Base-by-base conservation (phyloP, 2,329 filamentous ascomycete species). In the Talaromyces sp. region DNA sequence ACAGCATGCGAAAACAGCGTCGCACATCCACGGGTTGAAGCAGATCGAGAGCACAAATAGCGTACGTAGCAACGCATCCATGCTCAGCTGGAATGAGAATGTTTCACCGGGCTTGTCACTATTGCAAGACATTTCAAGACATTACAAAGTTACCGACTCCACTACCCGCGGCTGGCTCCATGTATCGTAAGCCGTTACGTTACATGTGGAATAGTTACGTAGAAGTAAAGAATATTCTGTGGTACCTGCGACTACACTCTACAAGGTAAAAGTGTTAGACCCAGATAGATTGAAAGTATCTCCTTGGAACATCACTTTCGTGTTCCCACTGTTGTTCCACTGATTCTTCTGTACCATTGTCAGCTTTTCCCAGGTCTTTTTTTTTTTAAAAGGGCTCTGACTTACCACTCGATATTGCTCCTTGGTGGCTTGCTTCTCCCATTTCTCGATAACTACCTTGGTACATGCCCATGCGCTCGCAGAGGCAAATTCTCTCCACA, bases 401-500 rank as follows among this genome's bases (percentile, higher is more conserved):
- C 50, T 37, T 57, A 57, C 52, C 6, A 57, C n/a, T 57, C 33
- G 52, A 39, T 39, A 57, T 57, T 57, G 52, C 52, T 57, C 52
- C 27, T 39, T 57, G 4, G n/a, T 35, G 33, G 22, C 22, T 43
- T 41, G 54, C 35, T 41, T 58, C 19, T 41, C 35, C 54, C 54
- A 58, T 43, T 43, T 27, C 33, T 57, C 52, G 19, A 39, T 57
- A 8, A 57, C 19, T 39, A 7, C 52, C 52, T 57, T 57, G 33
- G 52, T 37, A 57, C 33, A 57, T 24, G 52, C 52, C 50, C 50
- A 56, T 57, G 52, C 52, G 33, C 50, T 56, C n/a, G 52, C 52
- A 14, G 52, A 57, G 52, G 33, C 33, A n/a, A 50, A 41, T 41
- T 41, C 47, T 27, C 69, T 69, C 79, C 78, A 81, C 3, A 11